phyloP scores from a whole-genome alignment of 1,139 yeast genomes.

The Blastobotrys apis region DNA sequence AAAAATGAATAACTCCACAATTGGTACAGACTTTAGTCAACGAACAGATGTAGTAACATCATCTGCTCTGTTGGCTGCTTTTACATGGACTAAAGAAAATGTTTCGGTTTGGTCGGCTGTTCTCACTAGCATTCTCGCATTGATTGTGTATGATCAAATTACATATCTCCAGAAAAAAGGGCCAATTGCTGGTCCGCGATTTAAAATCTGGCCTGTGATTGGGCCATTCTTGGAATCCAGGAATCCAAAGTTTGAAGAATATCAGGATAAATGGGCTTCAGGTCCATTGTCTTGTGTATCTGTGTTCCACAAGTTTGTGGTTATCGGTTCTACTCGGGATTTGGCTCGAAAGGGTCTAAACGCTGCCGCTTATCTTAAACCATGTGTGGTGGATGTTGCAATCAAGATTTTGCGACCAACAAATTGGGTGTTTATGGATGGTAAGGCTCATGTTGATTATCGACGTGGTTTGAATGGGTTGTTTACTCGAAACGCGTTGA shows the following conservation, averaged over 20 bases:
- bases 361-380: conserved; percentile 84
- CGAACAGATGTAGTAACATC: not conserved
- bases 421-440: conserved; percentile 97
- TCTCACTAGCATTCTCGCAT: conserved; percentile 47
- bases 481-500: conserved; percentile 79
- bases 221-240: conserved; percentile 96
- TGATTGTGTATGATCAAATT: conserved; percentile 73
- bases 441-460: conserved; percentile 90
- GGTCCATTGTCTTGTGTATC: conserved; percentile 96
- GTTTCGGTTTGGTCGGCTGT: conserved; percentile 43
- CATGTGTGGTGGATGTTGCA: conserved; percentile 98
- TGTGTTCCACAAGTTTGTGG: conserved; percentile 95
- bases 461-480: conserved; percentile 86
- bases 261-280: conserved; percentile 86
- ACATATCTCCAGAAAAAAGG: conserved; percentile 77
- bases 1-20: conserved; percentile 1
- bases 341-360: conserved; percentile 83
- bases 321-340: conserved; percentile 88
- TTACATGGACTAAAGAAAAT: conserved; percentile 16
- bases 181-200: conserved; percentile 79
- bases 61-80: conserved; percentile 3
- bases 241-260: conserved; percentile 94
- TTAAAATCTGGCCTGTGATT: conserved; percentile 87
- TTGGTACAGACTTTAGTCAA: not conserved
- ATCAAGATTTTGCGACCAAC: conserved; percentile 86